Percentiles rank a stretch among this genome's conserved stretches.
phyloP scores from a whole-genome alignment of 345 rosid species.

The Kandelia obovata region DNA sequence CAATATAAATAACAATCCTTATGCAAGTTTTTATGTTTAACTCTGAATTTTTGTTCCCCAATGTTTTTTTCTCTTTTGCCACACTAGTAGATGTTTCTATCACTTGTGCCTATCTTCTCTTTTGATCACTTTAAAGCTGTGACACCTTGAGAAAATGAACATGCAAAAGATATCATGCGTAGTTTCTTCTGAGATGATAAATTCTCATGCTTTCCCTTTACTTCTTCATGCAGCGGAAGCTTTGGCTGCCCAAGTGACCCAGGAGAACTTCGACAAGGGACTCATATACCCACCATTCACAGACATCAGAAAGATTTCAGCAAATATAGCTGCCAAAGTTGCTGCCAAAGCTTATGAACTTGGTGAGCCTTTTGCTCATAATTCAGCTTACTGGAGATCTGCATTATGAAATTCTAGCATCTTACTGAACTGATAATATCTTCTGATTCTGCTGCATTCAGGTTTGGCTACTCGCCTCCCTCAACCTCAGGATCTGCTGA shows the following conservation, averaged over 20 bases:
- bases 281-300: conserved; percentile 80
- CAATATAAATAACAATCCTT: too few species aligned
- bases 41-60: too few species aligned
- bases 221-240: conserved; percentile 65
- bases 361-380: conserved; percentile 38
- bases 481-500: conserved; percentile 65
- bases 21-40: too few species aligned
- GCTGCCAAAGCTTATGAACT: conserved; percentile 93
- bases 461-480: conserved; percentile 90
- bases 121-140: not conserved
- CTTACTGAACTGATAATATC: not conserved
- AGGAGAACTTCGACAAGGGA: conserved; percentile 78
- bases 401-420: not conserved
- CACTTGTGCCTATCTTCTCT: not conserved
- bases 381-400: not conserved
- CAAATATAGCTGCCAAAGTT: conserved; percentile 81
- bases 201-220: conserved; percentile 1
- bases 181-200: not conserved
- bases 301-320: conserved; percentile 89
- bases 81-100: not conserved
- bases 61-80: too few species aligned
- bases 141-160: not conserved
- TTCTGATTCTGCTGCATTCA: conserved; percentile 11
- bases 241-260: conserved; percentile 68
- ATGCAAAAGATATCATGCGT: not conserved